Percentiles rank a stretch among this genome's conserved stretches.
phyloP scores from a whole-genome alignment of 768 basidiomycete species.

The Cantharellus anzutake region DNA sequence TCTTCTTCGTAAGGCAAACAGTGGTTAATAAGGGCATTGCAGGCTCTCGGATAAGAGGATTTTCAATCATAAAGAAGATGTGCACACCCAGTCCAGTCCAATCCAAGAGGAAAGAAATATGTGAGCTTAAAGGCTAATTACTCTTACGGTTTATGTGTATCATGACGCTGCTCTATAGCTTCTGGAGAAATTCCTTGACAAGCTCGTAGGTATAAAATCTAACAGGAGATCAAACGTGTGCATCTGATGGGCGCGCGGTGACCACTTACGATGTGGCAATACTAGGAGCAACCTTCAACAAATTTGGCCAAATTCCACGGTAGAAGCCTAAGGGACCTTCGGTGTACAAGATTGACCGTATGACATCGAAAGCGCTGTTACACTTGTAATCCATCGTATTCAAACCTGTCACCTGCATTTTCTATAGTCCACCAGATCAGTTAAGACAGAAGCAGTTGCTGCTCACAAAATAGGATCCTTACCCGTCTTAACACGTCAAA shows the following conservation, averaged over 20 bases:
- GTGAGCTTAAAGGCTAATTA: no score
- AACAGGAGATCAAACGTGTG: neutral
- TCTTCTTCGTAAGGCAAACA: no score
- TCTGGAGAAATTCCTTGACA: conserved; percentile 3
- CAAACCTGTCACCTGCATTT: conserved; percentile 91
- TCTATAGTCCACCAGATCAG: conserved; percentile 14
- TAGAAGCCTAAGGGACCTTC: conserved; percentile 71
- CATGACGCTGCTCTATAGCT: neutral
- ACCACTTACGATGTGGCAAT: conserved; percentile 45
- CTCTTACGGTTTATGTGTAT: neutral
- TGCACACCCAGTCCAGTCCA: no score
- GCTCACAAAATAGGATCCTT: neutral
- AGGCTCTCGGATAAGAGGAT: no score
- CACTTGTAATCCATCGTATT: conserved; percentile 42
- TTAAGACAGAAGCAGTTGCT: neutral
- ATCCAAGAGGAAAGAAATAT: no score
- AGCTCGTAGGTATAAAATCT: conserved; percentile 6
- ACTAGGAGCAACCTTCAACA: conserved; percentile 79
- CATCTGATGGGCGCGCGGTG: no score
- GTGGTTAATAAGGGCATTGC: no score
- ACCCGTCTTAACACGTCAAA: conserved; percentile 75
- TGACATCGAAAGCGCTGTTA: conserved; percentile 62
- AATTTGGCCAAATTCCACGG: conserved; percentile 74
- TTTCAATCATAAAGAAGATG: no score
- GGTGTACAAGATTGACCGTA: conserved; percentile 40